Evolutionary conservation across 345 rosid species (phyloP).

Genomic region (Melastoma malabathricum): DNA sequence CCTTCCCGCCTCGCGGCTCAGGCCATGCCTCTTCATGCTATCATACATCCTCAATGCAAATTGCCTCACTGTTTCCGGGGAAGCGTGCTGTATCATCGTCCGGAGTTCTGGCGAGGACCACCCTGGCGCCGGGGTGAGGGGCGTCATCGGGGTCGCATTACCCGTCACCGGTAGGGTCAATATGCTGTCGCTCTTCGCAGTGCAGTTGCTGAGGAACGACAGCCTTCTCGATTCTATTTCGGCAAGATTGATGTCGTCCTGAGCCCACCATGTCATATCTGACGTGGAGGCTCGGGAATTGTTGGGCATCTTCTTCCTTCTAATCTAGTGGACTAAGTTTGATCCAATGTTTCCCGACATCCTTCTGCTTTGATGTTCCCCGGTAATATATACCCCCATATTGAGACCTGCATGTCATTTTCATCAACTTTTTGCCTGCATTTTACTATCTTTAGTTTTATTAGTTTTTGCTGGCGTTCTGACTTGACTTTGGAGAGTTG

Average conservation of each 20-base stretch:
- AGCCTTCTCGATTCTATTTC: not conserved
- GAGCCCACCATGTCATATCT: not conserved
- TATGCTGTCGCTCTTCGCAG: not conserved
- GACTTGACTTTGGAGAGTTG: too few species aligned
- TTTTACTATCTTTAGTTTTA: too few species aligned
- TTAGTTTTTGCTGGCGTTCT: too few species aligned
- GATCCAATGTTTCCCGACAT: too few species aligned
- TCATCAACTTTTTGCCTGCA: too few species aligned
- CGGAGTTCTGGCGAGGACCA: not conserved
- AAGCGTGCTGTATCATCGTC: slow-evolving; percentile 4
- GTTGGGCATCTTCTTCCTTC: slow-evolving; percentile 4
- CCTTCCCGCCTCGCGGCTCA: slow-evolving; percentile 13
- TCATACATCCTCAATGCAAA: slow-evolving; percentile 17
- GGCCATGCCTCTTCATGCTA: slow-evolving; percentile 23
- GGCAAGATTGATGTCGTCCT: not conserved
- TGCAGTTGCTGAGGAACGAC: not conserved
- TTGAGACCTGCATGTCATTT: too few species aligned
- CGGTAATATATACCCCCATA: too few species aligned
- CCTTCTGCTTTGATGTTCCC: too few species aligned
- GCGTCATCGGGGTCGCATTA: not conserved
- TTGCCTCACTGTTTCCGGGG: slow-evolving; percentile 12
- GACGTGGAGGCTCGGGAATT: not conserved
- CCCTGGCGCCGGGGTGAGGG: not conserved
- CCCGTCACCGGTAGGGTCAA: not conserved
- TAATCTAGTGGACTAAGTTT: too few species aligned